Evolutionary conservation across 2,329 filamentous ascomycete genomes (phyloP), one percentile per base, ranked within the genome.

Genomic region (Penicillium sp.): DNA sequence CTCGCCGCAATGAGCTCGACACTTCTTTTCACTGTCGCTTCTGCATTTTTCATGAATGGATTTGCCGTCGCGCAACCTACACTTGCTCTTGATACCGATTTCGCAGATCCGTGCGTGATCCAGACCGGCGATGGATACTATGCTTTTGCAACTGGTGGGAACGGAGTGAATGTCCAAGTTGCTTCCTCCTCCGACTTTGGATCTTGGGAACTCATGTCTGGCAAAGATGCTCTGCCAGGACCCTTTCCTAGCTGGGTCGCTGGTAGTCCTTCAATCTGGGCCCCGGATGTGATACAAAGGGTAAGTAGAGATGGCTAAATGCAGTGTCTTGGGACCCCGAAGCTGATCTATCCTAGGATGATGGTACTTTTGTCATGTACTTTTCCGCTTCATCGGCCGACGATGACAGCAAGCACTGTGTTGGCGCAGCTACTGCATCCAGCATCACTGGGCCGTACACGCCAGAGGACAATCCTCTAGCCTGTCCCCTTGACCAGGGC

Each of bases 311-410:
- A 15, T n/a, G 3, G 8, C 12, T 21, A 1, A n/a, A 36, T 5
- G 5, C 15, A 26, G 13, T 9, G n/a, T 42, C 13, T 18, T 39
- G 33, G 26, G n/a, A 36, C 26, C n/a, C 6, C 39, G 30, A 27
- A 41, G 26, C 40, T 47, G 9, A 46, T 27, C 12, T n/a, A 10
- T 15, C 40, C 56, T 30, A 66, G 56, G 53, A 59, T 21, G 65
- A 70, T 44, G 78, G 77, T 5, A 72, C 65, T 4, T 84, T 80
- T 62, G 75, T 84, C 32, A 78, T 85, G 72, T 84, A 84, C 70
- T 84, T 78, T 64, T 75, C 79, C n/a, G 81, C 78, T 30, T 64
- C 76, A 45, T 63, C 75, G 12, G 68, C 65, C 0, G 62, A 63
- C 8, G 62, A 69, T 43, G 61, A 69, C 1, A 60, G 52, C 6